These are phyloP conservation scores for Citrus inodora DNA, from an alignment of 345 rosid species.

Conservation along the genomic window DNA sequence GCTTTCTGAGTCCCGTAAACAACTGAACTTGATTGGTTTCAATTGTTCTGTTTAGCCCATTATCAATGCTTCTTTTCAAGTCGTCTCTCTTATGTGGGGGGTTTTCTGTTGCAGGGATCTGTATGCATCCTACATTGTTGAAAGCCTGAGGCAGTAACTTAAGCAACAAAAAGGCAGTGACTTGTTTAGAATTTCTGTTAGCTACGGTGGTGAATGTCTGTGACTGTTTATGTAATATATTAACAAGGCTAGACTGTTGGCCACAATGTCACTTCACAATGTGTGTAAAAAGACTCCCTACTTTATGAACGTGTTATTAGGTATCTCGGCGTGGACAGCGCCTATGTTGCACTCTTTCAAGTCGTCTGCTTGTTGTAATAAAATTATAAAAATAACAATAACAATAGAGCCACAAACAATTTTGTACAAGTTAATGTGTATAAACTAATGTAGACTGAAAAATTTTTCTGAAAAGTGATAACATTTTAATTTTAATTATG, in stretches of 20 bases:
- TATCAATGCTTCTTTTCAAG: background rate
- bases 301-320: background rate
- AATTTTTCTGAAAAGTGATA: no score
- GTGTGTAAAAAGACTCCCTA: background rate
- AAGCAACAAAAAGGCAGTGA: background rate
- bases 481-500: no score
- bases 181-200: background rate
- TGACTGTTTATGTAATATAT: background rate
- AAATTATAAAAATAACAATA: no score
- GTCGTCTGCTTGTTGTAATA: background rate
- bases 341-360: background rate
- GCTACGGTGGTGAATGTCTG: background rate
- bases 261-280: background rate
- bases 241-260: background rate
- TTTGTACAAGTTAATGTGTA: no score
- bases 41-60: background rate
- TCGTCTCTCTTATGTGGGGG: background rate
- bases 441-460: rapidly evolving
- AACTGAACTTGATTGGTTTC: background rate
- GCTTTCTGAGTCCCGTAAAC: constrained; percentile 15
- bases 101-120: constrained; percentile 74
- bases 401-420: no score
- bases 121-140: constrained; percentile 85
- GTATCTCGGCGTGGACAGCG: no score
- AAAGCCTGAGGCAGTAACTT: constrained; percentile 75